Conservation (phyloP, 495 filamentous ascomycete genomes). For the Neurospora africana region DNA sequence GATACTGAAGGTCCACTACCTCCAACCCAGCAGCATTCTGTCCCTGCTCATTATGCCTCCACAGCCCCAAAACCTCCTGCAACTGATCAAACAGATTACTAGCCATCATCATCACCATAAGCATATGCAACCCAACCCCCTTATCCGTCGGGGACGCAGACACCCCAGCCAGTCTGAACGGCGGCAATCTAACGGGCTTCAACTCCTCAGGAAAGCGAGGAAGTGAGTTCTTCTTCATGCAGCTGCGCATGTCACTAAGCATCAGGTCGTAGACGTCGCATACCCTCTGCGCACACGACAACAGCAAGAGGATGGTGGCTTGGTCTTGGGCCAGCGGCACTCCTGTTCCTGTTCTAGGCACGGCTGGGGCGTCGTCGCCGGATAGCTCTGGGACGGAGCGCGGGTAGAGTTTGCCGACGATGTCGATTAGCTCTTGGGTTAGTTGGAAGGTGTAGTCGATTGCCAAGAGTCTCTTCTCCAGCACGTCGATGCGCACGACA, state of each 20-base stretch:
- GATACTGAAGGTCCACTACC: not conserved
- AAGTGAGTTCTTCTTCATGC: not conserved
- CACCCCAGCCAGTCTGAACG: not conserved
- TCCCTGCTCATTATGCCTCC: not conserved
- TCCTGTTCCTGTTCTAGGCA: not conserved
- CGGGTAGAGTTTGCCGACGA: conserved; percentile 1
- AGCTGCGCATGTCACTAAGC: conserved; percentile 1
- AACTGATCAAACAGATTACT: conserved; percentile 7
- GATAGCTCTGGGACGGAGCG: not conserved
- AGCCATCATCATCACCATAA: conserved; percentile 6
- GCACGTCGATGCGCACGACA: not conserved
- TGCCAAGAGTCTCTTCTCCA: not conserved
- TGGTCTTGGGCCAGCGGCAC: not conserved
- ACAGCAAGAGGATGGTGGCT: not conserved
- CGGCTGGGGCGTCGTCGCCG: not conserved
- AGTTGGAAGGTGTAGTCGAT: conserved; percentile 5
- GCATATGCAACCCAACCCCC: conserved; percentile 2
- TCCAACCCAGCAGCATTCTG: not conserved
- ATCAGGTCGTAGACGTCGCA: conserved; percentile 2
- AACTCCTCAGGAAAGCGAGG: not conserved
- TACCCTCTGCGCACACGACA: conserved; percentile 4
- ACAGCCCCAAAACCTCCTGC: conserved; percentile 1
- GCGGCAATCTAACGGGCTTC: not conserved
- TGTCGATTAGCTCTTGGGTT: conserved; percentile 4
- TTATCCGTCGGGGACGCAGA: not conserved